Conservation (phyloP, 441 rosid species). For the Aleurites moluccanus region DNA sequence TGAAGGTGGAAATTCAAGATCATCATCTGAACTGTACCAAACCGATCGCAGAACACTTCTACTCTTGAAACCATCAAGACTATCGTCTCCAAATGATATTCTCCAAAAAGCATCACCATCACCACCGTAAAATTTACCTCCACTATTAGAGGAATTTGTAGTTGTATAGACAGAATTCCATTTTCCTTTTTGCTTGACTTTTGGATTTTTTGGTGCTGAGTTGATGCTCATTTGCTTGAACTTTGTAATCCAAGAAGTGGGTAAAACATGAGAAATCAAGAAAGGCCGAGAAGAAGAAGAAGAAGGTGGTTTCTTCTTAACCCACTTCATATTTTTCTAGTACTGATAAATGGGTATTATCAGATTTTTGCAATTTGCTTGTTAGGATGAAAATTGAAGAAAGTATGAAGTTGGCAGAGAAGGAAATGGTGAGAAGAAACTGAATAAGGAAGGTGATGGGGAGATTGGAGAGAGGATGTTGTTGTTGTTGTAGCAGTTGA, state of each 20-base stretch:
- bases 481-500: conserved; percentile 31
- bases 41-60: conserved; percentile 24
- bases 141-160: conserved; percentile 29
- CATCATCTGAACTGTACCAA: conserved; percentile 36
- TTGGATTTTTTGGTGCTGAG: conserved; percentile 39
- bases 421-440: conserved; percentile 22
- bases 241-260: conserved; percentile 57
- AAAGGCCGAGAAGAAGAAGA: conserved; percentile 42
- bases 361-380: neutral
- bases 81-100: conserved; percentile 47
- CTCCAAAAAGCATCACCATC: conserved; percentile 59
- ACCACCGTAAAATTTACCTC: conserved; percentile 42
- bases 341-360: neutral
- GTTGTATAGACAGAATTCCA: conserved; percentile 28
- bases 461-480: conserved; percentile 14
- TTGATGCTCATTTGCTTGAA: conserved; percentile 53
- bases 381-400: neutral
- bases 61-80: conserved; percentile 26
- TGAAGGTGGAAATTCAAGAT: conserved; percentile 28
- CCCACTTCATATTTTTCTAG: conserved; percentile 63
- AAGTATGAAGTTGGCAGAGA: conserved; percentile 17
- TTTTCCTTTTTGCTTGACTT: conserved; percentile 35
- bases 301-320: conserved; percentile 47
- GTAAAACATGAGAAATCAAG: conserved; percentile 54
- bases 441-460: conserved; percentile 23